Conservation (phyloP, 177 flowering plant species). For the Vitis hybrid region DNA sequence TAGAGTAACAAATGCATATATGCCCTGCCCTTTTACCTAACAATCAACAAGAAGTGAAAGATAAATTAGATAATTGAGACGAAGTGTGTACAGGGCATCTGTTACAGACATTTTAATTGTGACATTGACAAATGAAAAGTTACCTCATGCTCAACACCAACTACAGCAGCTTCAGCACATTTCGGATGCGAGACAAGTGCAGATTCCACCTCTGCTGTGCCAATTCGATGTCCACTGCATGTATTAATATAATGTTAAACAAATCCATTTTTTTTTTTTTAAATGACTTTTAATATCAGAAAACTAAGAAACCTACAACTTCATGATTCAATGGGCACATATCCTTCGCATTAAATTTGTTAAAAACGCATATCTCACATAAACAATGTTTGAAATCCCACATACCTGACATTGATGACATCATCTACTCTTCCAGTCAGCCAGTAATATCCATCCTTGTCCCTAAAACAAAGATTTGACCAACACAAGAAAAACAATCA, state of each 20-base stretch:
- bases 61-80: not conserved
- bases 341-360: not conserved
- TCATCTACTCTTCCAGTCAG: constrained; percentile 99
- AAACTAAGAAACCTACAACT: not conserved
- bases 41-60: constrained; percentile 13
- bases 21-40: constrained; percentile 98
- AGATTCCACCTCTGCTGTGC: constrained; percentile 99
- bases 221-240: constrained; percentile 97
- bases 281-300: not conserved
- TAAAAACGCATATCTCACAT: not conserved
- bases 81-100: constrained; percentile 6
- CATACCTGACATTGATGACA: constrained; percentile 95
- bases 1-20: constrained; percentile 81
- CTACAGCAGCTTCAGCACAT: constrained; percentile 99
- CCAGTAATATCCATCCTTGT: constrained; percentile 97
- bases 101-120: not conserved
- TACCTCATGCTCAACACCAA: constrained; percentile 99
- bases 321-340: not conserved
- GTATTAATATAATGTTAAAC: constrained; percentile 1
- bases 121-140: not conserved
- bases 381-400: not conserved
- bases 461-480: constrained; percentile 47
- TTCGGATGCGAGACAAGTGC: constrained; percentile 97
- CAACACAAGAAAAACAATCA: not conserved
- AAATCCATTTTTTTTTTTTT: not conserved